Base-by-base conservation (phyloP, 306 rosid species). In the Carpinus fangiana region DNA sequence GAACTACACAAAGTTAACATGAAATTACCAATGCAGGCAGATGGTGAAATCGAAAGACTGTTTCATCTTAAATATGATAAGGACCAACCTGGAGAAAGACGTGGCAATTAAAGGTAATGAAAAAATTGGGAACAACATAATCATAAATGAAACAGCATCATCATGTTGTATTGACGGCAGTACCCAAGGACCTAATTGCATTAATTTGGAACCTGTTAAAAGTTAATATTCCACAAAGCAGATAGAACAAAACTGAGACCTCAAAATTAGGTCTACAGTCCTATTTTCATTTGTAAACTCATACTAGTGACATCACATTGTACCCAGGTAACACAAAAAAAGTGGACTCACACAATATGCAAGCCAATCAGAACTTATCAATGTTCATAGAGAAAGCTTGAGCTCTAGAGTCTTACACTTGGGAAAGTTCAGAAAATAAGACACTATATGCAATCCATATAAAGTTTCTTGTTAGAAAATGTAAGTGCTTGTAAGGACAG, bases 101-200 rank as follows among this genome's bases (percentile, higher is more conserved):
- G 85, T 73, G 52, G 80, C 67, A 88, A 79, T 86, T 74, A 74
- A 80, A 66, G 82, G 79, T 45, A 75, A 69, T 57, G 72, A 78
- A 77, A 76, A 79, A 61, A 82, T 73, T 81, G 70, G 34, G 48
- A 65, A 23, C 81, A 79, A 84, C 86, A 87, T 65, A 87, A 86
- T 84, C 84, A 75, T 89, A 84, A 87, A 88, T 81, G 84, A 78
- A 82, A 94, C 91, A 87, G 97, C 91, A 84, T 82, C 91, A 82
- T 85, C 91, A 89, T 88, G 91, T 84, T 85, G 90, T 82, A 87
- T 84, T 87, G 90, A 86, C 88, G 86, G 88, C 82, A 83, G 89
- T 80, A 86, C 87, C 88, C 87, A 87, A 86, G 85, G 86, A 89
- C 91, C 90, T 90, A 90, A 86, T 87, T 85, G 87, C 90, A 93